Evolutionary conservation across 75 land plant species (phyloP).

Genomic region (Cryptomeria japonica): DNA sequence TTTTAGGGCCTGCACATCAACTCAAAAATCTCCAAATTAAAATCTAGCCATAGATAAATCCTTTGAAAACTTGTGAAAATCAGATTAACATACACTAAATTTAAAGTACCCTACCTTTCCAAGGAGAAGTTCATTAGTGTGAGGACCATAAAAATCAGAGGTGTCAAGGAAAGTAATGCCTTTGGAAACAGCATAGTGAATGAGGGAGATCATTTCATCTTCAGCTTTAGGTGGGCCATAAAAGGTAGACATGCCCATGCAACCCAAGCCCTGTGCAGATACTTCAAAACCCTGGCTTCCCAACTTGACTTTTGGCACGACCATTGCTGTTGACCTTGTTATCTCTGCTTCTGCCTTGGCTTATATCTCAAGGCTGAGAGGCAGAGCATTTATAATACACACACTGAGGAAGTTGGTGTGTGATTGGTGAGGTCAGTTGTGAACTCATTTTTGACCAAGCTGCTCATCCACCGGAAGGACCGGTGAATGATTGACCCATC

Average conservation of each 20-base stretch:
- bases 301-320: slow-evolving; percentile 33
- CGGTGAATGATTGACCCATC: neutral
- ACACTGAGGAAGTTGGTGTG: neutral
- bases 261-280: slow-evolving; percentile 58
- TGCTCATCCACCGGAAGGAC: neutral
- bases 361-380: too few species aligned
- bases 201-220: slow-evolving; percentile 55
- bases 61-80: neutral
- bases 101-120: slow-evolving; percentile 27
- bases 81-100: neutral
- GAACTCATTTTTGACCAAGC: neutral
- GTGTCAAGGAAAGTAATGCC: slow-evolving; percentile 71
- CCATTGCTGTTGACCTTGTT: neutral
- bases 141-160: slow-evolving; percentile 68
- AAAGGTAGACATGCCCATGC: slow-evolving; percentile 68
- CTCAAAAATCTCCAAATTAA: neutral
- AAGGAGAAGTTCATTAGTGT: slow-evolving; percentile 59
- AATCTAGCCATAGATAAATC: neutral
- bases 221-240: slow-evolving; percentile 65
- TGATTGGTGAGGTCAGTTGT: too few species aligned
- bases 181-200: slow-evolving; percentile 49
- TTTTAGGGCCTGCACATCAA: slow-evolving; percentile 37
- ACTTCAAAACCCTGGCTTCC: slow-evolving; percentile 60
- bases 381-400: neutral
- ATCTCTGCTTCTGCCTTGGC: neutral